Conservation (phyloP, 2,329 filamentous ascomycete species). For the Aspergillus brasiliensis region DNA sequence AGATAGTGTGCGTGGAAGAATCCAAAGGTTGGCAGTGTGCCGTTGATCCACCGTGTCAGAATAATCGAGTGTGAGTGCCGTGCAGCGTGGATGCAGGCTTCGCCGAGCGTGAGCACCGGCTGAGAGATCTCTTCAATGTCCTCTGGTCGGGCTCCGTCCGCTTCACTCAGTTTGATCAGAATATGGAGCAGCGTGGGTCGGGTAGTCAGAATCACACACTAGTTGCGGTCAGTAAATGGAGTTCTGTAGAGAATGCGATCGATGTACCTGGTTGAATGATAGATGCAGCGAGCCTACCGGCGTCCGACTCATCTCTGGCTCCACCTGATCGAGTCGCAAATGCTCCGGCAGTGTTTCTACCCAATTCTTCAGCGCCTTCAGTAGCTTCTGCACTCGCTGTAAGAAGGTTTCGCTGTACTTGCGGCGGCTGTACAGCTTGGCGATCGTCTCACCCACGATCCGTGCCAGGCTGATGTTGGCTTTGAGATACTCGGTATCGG, state of each 20-base stretch:
- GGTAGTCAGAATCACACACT: conserved; percentile 44
- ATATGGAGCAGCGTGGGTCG: conserved; percentile 44
- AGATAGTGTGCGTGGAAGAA: conserved; percentile 46
- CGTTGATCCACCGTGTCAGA: conserved; percentile 42
- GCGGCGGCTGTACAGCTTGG: conserved; percentile 37
- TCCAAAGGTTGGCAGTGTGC: conserved; percentile 41
- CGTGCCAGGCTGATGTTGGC: conserved; percentile 42
- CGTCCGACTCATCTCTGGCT: conserved; percentile 36
- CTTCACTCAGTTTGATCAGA: conserved; percentile 36
- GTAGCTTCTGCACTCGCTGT: conserved; percentile 43
- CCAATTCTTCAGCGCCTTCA: conserved; percentile 43
- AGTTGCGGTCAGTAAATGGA: conserved; percentile 6
- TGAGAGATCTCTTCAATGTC: conserved; percentile 35
- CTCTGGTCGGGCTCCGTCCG: conserved; percentile 2
- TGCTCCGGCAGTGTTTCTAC: conserved; percentile 40
- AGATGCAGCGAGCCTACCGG: conserved; percentile 39
- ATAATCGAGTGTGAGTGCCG: conserved; percentile 42
- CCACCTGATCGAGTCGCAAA: conserved; percentile 35
- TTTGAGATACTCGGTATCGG: conserved; percentile 39
- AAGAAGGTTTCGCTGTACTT: conserved; percentile 43
- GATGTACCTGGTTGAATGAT: conserved; percentile 37
- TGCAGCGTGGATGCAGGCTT: conserved; percentile 43
- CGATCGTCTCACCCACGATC: conserved; percentile 41
- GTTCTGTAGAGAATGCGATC: neutral
- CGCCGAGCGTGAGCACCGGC: conserved; percentile 38